Evolutionary conservation across 2,329 filamentous ascomycete genomes (phyloP), one percentile per base, ranked within the genome.

Genomic region (Colletotrichum sp.): DNA sequence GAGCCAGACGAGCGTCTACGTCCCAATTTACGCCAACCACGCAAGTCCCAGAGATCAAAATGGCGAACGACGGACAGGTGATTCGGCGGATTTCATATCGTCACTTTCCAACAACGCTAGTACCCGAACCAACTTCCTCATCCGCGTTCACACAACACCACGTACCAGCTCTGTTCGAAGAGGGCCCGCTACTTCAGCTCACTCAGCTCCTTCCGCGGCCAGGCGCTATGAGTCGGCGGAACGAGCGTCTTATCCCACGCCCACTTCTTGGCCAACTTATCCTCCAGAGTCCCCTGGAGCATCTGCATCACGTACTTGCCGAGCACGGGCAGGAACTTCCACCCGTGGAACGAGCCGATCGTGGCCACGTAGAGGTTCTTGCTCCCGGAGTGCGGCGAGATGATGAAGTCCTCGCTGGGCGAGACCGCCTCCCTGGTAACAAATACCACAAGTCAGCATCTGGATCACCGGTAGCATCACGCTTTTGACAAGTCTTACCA

Each of bases 401-500:
- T 67, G 30, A 72, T 60, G n/a, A 67, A 72, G 62, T 72, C 70
- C 24, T 72, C 62, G 16, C 70, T 72, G 9, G 70, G 70, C 7
- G 63, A 66, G 4, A 72, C 70, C 0, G 70, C 80, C 76, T 78
- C 79, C 80, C 75, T 72, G n/a, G 3, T 34, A 3, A 5, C 10
- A 12, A 49, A 49, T 5, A n/a, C 3, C 6, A 6, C 55, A 18
- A 1, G 3, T 62, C 18, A 62, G 59, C 26, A 26, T 28, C 3
- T 9, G 13, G 13, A 0, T 30, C 57, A 0, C 0, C 18, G 1
- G 6, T 7, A 9, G 12, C 52, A 57, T 16, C 18, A 21, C 12
- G 15, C 7, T 15, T 1, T 24, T 7, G 5, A 21, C 2, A 13
- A 39, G 32, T 0, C 15, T 3, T 7, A 91, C 90, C 90, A 92